Evolutionary conservation across 164 flowering plant genomes (phyloP).

Genomic region (Magnolia kwangsiensis): DNA sequence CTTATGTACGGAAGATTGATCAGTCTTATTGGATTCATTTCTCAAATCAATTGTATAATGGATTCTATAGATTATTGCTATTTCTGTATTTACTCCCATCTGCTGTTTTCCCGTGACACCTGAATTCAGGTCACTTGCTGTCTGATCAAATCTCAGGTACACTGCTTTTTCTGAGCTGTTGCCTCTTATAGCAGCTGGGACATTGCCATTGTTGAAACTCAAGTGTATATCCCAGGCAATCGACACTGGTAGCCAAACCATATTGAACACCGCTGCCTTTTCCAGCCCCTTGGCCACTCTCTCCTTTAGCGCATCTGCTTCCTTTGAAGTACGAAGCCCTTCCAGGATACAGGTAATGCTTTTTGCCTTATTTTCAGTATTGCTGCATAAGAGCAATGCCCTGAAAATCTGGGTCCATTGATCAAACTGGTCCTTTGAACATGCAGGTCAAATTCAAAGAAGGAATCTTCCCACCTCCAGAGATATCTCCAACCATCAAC

Average conservation of each 20-base stretch:
- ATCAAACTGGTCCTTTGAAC: not conserved
- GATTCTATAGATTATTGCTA: not conserved
- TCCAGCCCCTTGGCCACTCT: slow-evolving; percentile 73
- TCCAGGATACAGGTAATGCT: slow-evolving; percentile 76
- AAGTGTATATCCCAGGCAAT: slow-evolving; percentile 64
- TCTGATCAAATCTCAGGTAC: slow-evolving; percentile 46
- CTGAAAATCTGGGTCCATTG: not conserved
- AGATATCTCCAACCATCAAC: slow-evolving; percentile 58
- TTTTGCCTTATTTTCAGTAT: not conserved
- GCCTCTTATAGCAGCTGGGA: slow-evolving; percentile 84
- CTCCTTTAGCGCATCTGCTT: slow-evolving; percentile 85
- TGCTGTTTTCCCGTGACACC: not conserved
- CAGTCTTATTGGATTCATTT: not conserved
- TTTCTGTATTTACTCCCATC: not conserved
- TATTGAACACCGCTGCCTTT: slow-evolving; percentile 58
- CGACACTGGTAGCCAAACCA: slow-evolving; percentile 46
- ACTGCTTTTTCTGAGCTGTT: slow-evolving; percentile 95
- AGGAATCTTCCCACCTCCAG: slow-evolving; percentile 78
- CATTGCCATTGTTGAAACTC: slow-evolving; percentile 67
- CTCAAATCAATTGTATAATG: not conserved
- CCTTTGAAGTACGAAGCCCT: slow-evolving; percentile 86
- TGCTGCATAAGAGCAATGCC: not conserved
- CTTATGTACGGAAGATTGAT: not conserved
- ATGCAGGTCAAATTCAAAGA: slow-evolving; percentile 83
- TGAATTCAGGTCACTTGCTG: not conserved